These are phyloP conservation scores for Hypoxylon fuscum DNA, from an alignment of 495 filamentous ascomycete genomes.

Conservation along the genomic window DNA sequence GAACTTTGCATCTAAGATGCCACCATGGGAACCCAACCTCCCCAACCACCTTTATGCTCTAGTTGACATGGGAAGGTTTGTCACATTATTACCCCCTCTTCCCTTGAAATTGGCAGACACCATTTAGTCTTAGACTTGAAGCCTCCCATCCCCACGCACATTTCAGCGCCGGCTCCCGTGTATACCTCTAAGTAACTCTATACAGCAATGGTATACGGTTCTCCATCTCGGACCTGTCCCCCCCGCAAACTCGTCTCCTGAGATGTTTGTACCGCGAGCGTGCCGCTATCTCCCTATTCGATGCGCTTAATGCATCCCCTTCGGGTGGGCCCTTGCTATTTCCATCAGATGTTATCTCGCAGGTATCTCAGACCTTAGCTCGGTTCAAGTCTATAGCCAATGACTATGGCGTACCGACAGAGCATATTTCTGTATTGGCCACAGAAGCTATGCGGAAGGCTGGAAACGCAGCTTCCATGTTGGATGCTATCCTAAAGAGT, in stretches of 20 bases:
- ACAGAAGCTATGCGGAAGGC: conserved; percentile 91
- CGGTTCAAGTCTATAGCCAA: conserved; percentile 79
- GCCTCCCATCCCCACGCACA: background rate
- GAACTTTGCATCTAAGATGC: conserved; percentile 59
- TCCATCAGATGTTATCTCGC: conserved; percentile 65
- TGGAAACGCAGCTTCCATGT: conserved; percentile 74
- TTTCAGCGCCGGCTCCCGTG: background rate
- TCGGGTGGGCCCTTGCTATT: conserved; percentile 64
- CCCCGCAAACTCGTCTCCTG: conserved; percentile 73
- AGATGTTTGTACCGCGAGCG: conserved; percentile 81
- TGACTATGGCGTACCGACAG: conserved; percentile 69
- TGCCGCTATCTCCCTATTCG: conserved; percentile 86
- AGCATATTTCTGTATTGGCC: conserved; percentile 77
- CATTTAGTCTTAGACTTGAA: conserved; percentile 1
- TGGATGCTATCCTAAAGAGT: conserved; percentile 64
- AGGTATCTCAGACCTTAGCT: conserved; percentile 69
- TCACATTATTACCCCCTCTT: conserved; percentile 13
- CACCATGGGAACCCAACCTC: conserved; percentile 52
- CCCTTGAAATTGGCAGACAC: background rate
- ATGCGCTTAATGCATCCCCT: conserved; percentile 68
- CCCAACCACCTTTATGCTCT: conserved; percentile 63
- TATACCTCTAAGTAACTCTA: conserved; percentile 19
- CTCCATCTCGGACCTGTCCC: conserved; percentile 82
- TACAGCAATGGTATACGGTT: conserved; percentile 93
- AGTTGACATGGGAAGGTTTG: conserved; percentile 80